A percentile compares a stretch with the other conserved stretches of the same genome.
These are phyloP conservation scores for Ceratocystis variospora DNA, from an alignment of 2,329 filamentous ascomycete genomes.

Conservation along the genomic window DNA sequence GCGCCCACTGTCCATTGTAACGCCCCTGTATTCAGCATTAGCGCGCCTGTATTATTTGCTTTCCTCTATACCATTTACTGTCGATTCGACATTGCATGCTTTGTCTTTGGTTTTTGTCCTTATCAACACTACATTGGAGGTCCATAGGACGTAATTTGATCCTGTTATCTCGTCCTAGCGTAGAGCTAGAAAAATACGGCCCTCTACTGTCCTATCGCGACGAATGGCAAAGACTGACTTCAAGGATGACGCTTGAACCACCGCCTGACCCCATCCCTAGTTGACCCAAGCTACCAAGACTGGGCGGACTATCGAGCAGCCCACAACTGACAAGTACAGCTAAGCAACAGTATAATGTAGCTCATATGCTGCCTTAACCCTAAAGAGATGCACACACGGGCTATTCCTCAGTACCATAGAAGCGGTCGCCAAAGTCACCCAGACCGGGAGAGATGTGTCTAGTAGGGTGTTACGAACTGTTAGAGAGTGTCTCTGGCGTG, in stretches of 20 bases:
- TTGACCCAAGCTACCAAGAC: neutral
- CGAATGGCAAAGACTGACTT: too few relatives aligned
- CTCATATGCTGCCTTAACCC: neutral
- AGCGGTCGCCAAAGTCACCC: conserved; percentile 29
- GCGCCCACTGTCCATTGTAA: neutral
- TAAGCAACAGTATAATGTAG: neutral
- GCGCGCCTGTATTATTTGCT: too few relatives aligned
- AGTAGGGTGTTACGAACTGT: conserved; percentile 15
- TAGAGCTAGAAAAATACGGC: too few relatives aligned
- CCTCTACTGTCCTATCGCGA: too few relatives aligned
- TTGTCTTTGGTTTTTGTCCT: neutral
- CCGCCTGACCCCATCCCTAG: neutral
- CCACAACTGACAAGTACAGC: neutral
- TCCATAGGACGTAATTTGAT: neutral
- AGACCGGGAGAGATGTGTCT: conserved; percentile 28
- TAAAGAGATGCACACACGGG: neutral
- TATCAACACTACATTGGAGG: neutral
- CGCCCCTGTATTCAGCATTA: neutral
- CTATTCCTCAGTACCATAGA: conserved; percentile 21
- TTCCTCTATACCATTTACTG: neutral
- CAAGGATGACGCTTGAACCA: neutral
- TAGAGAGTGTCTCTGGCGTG: neutral
- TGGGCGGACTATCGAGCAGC: neutral
- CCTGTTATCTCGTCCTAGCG: neutral
- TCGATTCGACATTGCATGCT: neutral